Conservation (phyloP, 129 eudicot genomes). For the Pseudognaphalium luteoalbum region DNA sequence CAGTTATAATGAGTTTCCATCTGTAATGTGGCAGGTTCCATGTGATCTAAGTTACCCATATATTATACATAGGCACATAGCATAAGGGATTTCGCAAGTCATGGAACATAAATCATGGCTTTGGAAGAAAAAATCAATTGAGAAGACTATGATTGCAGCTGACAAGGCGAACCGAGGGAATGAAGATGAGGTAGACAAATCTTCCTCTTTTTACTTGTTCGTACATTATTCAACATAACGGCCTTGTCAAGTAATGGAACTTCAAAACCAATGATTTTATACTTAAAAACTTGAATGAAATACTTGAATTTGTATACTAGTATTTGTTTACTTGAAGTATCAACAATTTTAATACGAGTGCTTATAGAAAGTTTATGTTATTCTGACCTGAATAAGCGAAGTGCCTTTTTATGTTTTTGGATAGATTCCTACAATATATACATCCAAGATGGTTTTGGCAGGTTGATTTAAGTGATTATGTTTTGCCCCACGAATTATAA, state of each 20-base stretch:
- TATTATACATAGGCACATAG: constrained; percentile 8
- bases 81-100: background rate
- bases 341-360: background rate
- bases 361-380: background rate
- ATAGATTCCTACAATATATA: background rate
- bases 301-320: background rate
- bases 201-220: background rate
- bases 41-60: constrained; percentile 19
- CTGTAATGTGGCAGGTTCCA: constrained; percentile 28
- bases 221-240: background rate
- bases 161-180: constrained; percentile 48
- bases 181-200: constrained; percentile 55
- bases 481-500: background rate
- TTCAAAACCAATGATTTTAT: background rate
- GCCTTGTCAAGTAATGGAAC: background rate
- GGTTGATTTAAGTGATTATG: background rate
- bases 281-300: background rate
- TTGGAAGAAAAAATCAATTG: constrained; percentile 77
- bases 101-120: constrained; percentile 75
- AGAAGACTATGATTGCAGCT: constrained; percentile 46
- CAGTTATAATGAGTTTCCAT: constrained; percentile 4
- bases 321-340: background rate
- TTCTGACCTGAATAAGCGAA: background rate
- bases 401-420: background rate
- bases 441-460: background rate